phyloP scores from a whole-genome alignment of 192 early-diverging fungal genomes.

The Chytriomyces hyalinus region DNA sequence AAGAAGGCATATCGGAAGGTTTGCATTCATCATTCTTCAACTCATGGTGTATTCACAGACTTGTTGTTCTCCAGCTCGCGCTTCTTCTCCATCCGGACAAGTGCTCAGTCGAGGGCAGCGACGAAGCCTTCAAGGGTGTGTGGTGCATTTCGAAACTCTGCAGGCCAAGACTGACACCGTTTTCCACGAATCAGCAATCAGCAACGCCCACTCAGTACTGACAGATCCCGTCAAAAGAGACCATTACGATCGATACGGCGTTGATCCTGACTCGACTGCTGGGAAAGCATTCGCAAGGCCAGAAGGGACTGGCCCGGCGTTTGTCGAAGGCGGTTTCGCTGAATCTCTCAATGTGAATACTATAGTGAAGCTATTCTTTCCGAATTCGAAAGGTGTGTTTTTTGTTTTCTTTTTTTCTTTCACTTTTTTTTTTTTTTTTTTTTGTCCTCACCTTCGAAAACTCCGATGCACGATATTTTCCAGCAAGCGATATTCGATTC shows the following conservation, averaged over 20 bases:
- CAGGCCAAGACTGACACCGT: not conserved
- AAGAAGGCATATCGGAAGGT: constrained; percentile 88
- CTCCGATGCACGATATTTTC: not conserved
- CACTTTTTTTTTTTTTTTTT: not conserved
- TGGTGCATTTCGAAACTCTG: not conserved
- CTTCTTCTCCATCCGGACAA: constrained; percentile 88
- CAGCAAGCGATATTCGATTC: not conserved
- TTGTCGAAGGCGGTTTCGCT: constrained; percentile 19
- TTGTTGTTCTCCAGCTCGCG: constrained; percentile 59
- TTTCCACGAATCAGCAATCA: constrained; percentile 58
- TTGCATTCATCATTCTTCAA: not conserved
- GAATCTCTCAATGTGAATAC: constrained; percentile 60
- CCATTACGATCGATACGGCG: constrained; percentile 77
- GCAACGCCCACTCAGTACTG: constrained; percentile 78
- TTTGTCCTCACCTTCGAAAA: not conserved
- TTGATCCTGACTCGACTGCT: constrained; percentile 53
- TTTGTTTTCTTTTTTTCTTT: constrained; percentile 22
- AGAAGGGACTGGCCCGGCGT: constrained; percentile 17
- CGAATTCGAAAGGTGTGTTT: constrained; percentile 49
- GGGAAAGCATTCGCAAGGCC: constrained; percentile 10
- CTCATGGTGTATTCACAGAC: not conserved
- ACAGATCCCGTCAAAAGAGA: constrained; percentile 79
- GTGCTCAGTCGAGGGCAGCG: constrained; percentile 80
- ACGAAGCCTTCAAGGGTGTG: constrained; percentile 86
- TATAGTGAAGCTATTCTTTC: constrained; percentile 83